phyloP scores from a whole-genome alignment of 1,139 yeast species.

The Nadsonia starkeyi-henricii region DNA sequence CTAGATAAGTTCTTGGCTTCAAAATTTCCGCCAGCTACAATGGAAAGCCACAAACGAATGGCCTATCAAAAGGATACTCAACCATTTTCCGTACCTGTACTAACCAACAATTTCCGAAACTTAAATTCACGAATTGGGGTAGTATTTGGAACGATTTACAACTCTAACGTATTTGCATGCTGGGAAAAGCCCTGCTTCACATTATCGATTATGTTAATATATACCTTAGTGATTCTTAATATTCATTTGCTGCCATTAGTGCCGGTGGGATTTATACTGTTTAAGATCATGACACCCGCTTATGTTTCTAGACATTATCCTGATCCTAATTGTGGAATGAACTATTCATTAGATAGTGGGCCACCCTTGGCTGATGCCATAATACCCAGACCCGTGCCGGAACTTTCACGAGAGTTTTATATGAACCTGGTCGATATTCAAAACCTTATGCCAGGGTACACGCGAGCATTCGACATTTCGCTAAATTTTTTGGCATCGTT shows the following conservation, averaged over 20 bases:
- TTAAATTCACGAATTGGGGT: constrained; percentile 42
- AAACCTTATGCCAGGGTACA: constrained; percentile 63
- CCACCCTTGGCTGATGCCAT: constrained; percentile 35
- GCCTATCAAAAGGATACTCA: constrained; percentile 53
- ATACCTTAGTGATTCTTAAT: constrained; percentile 46
- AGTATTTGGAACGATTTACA: constrained; percentile 33
- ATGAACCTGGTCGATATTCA: constrained; percentile 74
- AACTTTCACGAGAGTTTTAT: constrained; percentile 63
- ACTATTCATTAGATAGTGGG: constrained; percentile 40
- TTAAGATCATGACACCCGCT: constrained; percentile 55
- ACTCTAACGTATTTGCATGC: constrained; percentile 40
- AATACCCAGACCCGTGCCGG: constrained; percentile 64
- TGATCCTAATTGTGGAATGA: constrained; percentile 16
- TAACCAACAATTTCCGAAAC: constrained; percentile 56
- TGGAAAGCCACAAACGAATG: constrained; percentile 27
- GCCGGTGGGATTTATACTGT: constrained; percentile 42
- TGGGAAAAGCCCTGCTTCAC: constrained; percentile 61
- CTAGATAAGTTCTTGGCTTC: constrained; percentile 5
- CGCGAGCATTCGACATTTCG: constrained; percentile 46
- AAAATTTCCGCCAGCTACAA: not conserved
- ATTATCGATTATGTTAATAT: constrained; percentile 39
- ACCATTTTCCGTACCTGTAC: constrained; percentile 48
- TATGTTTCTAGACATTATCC: constrained; percentile 37
- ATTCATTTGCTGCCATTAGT: constrained; percentile 41
- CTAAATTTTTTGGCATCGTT: constrained; percentile 39